phyloP scores from a whole-genome alignment of 2,329 filamentous ascomycete species.

The Fusarium algeriense region DNA sequence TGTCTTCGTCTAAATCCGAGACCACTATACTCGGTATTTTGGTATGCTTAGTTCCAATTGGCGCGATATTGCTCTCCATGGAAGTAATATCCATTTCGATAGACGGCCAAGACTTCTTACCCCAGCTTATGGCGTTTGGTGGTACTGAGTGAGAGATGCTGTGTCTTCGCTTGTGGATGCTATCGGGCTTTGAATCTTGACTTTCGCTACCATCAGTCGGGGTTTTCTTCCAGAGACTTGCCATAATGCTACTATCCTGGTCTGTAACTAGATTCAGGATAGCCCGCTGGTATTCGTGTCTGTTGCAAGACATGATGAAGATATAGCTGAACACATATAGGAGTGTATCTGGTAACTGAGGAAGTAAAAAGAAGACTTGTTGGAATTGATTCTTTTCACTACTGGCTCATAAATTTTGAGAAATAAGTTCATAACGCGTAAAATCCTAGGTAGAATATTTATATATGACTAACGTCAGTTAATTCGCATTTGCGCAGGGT shows the following conservation, averaged over 20 bases:
- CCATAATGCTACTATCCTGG: neutral
- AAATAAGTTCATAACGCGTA: neutral
- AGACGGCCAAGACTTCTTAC: neutral
- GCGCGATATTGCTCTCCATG: neutral
- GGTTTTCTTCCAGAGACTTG: neutral
- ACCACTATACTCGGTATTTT: neutral
- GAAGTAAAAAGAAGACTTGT: neutral
- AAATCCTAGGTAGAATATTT: neutral
- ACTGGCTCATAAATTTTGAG: neutral
- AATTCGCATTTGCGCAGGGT: slow-evolving; percentile 1
- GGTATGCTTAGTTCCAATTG: neutral
- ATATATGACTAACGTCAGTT: neutral
- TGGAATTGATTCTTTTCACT: neutral
- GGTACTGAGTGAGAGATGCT: neutral
- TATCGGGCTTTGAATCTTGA: neutral
- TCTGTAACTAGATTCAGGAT: neutral
- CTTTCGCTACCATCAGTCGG: neutral
- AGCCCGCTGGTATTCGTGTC: too few species aligned
- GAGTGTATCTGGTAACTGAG: neutral
- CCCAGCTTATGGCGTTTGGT: neutral
- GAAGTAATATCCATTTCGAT: neutral
- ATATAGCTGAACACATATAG: neutral
- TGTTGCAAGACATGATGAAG: neutral
- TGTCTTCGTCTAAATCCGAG: neutral
- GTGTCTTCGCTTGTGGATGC: neutral